phyloP scores from a whole-genome alignment of 192 early-diverging fungal genomes.

The Backusella circina region DNA sequence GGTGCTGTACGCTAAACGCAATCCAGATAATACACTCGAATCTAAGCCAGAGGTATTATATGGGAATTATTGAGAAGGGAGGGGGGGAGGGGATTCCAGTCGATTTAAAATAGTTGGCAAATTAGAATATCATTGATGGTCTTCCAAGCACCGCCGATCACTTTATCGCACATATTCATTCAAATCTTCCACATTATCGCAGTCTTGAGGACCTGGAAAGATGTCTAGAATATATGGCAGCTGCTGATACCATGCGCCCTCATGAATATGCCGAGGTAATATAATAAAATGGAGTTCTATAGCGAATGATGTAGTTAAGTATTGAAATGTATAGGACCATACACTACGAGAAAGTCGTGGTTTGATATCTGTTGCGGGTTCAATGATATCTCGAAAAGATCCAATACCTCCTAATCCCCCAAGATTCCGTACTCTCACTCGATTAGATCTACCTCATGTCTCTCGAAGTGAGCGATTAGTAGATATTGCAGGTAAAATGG shows the following conservation, averaged over 20 bases:
- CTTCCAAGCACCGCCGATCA: neutral
- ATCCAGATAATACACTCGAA: neutral
- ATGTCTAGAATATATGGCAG: neutral
- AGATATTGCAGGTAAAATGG: neutral
- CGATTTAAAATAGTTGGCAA: too few species aligned
- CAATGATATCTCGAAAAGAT: neutral
- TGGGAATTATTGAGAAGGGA: too few species aligned
- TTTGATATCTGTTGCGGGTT: neutral
- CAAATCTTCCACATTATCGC: neutral
- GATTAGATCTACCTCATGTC: too few species aligned
- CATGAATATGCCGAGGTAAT: neutral
- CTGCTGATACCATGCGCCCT: neutral
- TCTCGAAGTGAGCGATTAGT: too few species aligned
- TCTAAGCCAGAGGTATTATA: slow-evolving; percentile 3
- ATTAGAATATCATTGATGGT: neutral
- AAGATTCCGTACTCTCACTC: neutral
- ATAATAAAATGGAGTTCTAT: neutral
- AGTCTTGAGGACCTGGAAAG: neutral
- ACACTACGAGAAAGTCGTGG: neutral
- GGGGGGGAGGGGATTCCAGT: too few species aligned
- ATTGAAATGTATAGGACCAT: neutral
- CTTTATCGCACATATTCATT: neutral
- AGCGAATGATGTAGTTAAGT: neutral
- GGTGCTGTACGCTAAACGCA: neutral
- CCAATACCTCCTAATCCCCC: neutral